Evolutionary conservation across 2,329 filamentous ascomycete genomes (phyloP).

Genomic region (Pseudogymnoascus sp.): DNA sequence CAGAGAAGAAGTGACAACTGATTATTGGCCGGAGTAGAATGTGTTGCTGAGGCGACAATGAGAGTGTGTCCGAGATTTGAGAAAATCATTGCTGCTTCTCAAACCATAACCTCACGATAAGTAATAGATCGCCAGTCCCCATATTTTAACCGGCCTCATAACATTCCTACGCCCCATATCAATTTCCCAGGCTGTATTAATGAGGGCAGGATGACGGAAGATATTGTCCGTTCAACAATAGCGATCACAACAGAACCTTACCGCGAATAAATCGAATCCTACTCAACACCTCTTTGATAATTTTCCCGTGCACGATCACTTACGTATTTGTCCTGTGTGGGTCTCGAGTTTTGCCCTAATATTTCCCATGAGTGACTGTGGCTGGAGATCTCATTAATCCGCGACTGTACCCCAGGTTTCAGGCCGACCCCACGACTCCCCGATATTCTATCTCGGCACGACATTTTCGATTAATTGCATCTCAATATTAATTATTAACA

Average conservation of each 20-base stretch:
- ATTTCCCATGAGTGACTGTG: neutral
- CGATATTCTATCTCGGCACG: neutral
- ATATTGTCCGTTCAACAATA: neutral
- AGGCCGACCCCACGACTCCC: neutral
- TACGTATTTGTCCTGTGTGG: neutral
- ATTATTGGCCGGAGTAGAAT: too few species aligned
- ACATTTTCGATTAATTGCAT: neutral
- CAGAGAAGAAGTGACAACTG: too few species aligned
- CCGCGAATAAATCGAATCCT: neutral
- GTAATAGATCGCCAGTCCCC: neutral
- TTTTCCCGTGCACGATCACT: neutral
- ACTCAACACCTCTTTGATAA: neutral
- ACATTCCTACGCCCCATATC: neutral
- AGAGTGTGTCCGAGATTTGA: neutral
- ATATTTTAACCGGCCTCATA: neutral
- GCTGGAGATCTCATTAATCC: neutral
- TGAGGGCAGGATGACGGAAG: neutral
- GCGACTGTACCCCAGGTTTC: neutral
- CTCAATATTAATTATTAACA: neutral
- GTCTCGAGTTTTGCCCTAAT: neutral
- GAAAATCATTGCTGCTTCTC: slow-evolving; percentile 4
- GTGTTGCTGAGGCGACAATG: too few species aligned
- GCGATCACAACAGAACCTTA: slow-evolving; percentile 4
- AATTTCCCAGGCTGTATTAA: neutral
- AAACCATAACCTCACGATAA: neutral